These are phyloP conservation scores for Metschnikowia cerradonensis DNA, from an alignment of 805 yeast species.

Conservation along the genomic window DNA sequence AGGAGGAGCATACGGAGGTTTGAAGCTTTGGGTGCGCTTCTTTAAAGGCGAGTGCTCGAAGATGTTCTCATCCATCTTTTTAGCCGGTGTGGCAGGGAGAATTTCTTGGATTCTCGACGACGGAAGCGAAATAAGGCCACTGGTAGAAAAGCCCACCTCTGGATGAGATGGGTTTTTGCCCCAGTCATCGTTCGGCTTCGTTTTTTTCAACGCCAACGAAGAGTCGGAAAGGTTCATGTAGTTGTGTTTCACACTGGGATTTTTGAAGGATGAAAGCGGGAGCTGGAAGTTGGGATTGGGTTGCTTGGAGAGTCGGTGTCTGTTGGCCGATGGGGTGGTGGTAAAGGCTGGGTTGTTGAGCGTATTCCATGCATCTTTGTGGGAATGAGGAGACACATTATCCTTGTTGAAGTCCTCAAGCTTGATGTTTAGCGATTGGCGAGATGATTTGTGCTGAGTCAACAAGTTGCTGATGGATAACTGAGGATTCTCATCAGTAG, in stretches of 20 bases:
- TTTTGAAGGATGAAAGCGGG: slow-evolving; percentile 6
- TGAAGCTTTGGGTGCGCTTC: neutral
- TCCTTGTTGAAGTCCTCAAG: slow-evolving; percentile 19
- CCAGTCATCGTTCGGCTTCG: slow-evolving; percentile 8
- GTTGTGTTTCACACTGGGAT: slow-evolving; percentile 23
- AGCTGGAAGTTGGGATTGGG: neutral
- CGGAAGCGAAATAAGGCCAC: slow-evolving; percentile 51
- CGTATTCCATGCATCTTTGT: neutral
- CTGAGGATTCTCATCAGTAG: slow-evolving; percentile 34
- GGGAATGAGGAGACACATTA: slow-evolving; percentile 7
- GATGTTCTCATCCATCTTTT: slow-evolving; percentile 41
- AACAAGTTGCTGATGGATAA: slow-evolving; percentile 35
- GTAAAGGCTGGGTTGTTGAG: neutral
- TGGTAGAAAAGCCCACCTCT: slow-evolving; percentile 42
- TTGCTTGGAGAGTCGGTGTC: slow-evolving; percentile 5
- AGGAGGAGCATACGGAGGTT: neutral
- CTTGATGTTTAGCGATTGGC: slow-evolving; percentile 29
- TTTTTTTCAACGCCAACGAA: slow-evolving; percentile 35
- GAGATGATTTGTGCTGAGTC: slow-evolving; percentile 36
- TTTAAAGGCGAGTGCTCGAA: slow-evolving; percentile 2
- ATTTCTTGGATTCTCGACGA: slow-evolving; percentile 41
- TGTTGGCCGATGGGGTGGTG: neutral
- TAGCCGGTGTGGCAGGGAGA: slow-evolving; percentile 66
- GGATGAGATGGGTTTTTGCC: slow-evolving; percentile 5
- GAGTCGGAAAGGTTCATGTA: slow-evolving; percentile 39